Conservation (phyloP, 495 filamentous ascomycete genomes). For the Polyplosphaeria fusca region DNA sequence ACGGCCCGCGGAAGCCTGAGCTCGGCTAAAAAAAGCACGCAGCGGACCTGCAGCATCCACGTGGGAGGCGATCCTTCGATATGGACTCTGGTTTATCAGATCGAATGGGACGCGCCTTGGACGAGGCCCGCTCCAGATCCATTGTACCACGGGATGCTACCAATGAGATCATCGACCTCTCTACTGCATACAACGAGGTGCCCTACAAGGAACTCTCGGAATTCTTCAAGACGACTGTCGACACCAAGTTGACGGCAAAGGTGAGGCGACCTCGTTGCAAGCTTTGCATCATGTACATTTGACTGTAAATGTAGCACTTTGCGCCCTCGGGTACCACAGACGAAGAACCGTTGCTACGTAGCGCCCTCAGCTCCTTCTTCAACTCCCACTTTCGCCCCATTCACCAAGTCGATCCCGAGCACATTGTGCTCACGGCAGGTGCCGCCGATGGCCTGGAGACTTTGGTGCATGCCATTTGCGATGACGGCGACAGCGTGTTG, state of each 20-base stretch:
- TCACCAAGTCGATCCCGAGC: conserved; percentile 11
- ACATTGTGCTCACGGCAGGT: conserved; percentile 26
- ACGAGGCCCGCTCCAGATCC: neutral
- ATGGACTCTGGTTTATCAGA: conserved; percentile 5
- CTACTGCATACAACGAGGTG: conserved; percentile 21
- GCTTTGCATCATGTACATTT: neutral
- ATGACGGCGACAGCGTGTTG: conserved; percentile 30
- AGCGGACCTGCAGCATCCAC: too few species aligned
- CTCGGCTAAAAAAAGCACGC: too few species aligned
- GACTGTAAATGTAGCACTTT: conserved; percentile 5
- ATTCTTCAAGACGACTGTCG: conserved; percentile 26
- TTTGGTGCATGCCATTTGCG: conserved; percentile 25
- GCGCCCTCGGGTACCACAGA: conserved; percentile 1
- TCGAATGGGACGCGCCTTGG: neutral
- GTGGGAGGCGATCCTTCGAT: neutral
- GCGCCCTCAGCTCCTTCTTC: conserved; percentile 19
- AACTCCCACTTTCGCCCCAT: conserved; percentile 23
- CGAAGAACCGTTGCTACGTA: conserved; percentile 10
- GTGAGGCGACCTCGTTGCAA: conserved; percentile 1
- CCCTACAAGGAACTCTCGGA: conserved; percentile 14
- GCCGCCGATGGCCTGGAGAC: conserved; percentile 20
- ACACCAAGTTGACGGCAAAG: conserved; percentile 4
- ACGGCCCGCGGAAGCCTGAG: too few species aligned
- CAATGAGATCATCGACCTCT: conserved; percentile 20
- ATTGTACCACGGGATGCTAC: neutral